phyloP scores from a whole-genome alignment of 345 rosid genomes.

The Clausena lansium region DNA sequence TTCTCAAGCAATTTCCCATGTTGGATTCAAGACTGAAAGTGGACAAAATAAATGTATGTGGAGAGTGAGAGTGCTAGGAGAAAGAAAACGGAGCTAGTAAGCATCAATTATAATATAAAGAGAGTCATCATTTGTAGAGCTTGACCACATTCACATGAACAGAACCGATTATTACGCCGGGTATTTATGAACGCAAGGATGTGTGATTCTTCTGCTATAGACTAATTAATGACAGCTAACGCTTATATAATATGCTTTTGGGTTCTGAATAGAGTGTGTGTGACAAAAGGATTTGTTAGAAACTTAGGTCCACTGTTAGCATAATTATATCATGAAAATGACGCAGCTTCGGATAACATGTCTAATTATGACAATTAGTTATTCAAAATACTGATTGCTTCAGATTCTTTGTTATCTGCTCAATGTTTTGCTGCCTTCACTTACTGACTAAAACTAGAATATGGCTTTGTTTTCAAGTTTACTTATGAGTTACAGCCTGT shows the following conservation, averaged over 20 bases:
- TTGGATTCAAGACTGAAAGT: not conserved
- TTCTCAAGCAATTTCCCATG: conserved; percentile 45
- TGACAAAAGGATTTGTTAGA: conserved; percentile 4
- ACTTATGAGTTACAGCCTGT: not conserved
- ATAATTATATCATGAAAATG: not conserved
- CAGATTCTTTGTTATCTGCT: not conserved
- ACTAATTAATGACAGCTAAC: not conserved
- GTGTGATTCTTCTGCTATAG: conserved; percentile 12
- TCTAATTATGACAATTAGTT: not conserved
- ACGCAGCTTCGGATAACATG: not conserved
- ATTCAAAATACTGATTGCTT: not conserved
- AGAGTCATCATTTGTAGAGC: not conserved
- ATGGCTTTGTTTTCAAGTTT: not conserved
- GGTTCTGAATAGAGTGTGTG: not conserved
- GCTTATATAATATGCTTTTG: not conserved
- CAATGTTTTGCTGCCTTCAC: not conserved
- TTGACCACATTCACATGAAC: conserved; percentile 68
- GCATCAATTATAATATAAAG: conserved; percentile 11
- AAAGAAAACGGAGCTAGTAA: not conserved
- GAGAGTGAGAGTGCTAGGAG: conserved; percentile 8
- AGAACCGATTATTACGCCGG: conserved; percentile 50
- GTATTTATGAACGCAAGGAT: conserved; percentile 7
- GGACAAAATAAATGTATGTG: not conserved
- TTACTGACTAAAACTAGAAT: not conserved
- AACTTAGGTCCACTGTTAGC: not conserved